A percentile compares a stretch with the other conserved stretches of the same genome.
Evolutionary conservation across 2,329 filamentous ascomycete species (phyloP).

Genomic region (Fusarium aywerte): DNA sequence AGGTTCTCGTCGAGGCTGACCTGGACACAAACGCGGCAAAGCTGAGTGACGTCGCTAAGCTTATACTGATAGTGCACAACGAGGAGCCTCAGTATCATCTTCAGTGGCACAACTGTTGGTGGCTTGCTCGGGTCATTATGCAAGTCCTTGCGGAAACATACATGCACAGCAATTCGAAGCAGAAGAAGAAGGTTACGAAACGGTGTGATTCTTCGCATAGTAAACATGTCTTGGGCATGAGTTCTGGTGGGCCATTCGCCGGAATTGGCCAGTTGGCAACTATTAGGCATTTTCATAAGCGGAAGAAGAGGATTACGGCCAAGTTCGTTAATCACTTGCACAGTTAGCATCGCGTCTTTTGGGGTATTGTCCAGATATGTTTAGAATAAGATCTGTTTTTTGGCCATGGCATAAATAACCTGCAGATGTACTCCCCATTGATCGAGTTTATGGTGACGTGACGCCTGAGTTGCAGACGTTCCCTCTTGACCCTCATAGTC

Average conservation of each 20-base stretch:
- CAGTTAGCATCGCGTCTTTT: no score
- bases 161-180: not conserved
- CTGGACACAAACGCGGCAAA: not conserved
- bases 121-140: not conserved
- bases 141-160: not conserved
- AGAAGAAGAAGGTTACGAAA: not conserved
- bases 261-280: not conserved
- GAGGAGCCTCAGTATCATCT: conserved; percentile 1
- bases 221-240: not conserved
- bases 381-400: no score
- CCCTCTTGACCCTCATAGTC: conserved; percentile 29
- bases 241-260: not conserved
- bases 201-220: not conserved
- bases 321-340: no score
- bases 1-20: not conserved
- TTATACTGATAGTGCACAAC: not conserved
- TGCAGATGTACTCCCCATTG: no score
- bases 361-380: no score
- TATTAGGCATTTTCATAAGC: not conserved
- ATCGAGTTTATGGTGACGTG: conserved; percentile 21
- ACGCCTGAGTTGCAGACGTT: conserved; percentile 23
- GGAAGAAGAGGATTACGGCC: not conserved
- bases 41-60: not conserved
- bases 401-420: no score
- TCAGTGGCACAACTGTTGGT: conserved; percentile 3